Evolutionary conservation across 2,329 filamentous ascomycete species (phyloP).

Genomic region (Cadophora sp.): DNA sequence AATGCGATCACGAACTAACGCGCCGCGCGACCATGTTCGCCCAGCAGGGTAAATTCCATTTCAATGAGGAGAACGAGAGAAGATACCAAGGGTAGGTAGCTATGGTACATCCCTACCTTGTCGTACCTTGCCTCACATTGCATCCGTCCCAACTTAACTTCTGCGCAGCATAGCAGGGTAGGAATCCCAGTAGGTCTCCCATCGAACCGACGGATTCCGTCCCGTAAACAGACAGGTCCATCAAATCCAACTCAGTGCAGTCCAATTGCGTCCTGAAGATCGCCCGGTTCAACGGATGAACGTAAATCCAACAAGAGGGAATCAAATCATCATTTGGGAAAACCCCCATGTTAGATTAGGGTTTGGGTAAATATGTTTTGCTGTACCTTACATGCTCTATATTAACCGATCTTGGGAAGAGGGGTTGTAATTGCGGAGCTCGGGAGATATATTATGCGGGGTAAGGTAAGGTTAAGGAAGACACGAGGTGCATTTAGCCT

Average conservation of each 20-base stretch:
- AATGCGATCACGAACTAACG: constrained; percentile 2
- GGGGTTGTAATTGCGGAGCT: constrained; percentile 30
- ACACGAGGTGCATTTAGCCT: constrained; percentile 36
- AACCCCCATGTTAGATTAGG: not conserved
- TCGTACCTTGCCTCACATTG: not conserved
- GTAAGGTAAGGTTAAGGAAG: constrained; percentile 16
- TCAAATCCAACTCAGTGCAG: not conserved
- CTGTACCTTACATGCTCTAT: constrained; percentile 22
- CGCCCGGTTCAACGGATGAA: constrained; percentile 25
- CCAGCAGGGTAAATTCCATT: constrained; percentile 5
- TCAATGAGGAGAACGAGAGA: not conserved
- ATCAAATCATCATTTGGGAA: not conserved
- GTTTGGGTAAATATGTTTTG: not conserved
- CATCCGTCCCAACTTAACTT: not conserved
- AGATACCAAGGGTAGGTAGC: not conserved
- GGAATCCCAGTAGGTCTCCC: constrained; percentile 7
- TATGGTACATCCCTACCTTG: constrained; percentile 11
- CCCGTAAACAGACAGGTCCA: constrained; percentile 14
- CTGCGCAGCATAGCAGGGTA: not conserved
- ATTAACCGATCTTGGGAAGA: constrained; percentile 14
- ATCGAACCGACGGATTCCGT: constrained; percentile 19
- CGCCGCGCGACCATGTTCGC: not conserved
- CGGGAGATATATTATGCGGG: constrained; percentile 40
- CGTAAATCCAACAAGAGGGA: not conserved
- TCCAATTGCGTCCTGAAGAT: not conserved